These are phyloP conservation scores for Dendryphion nanum DNA, from an alignment of 2,329 filamentous ascomycete species.

Conservation along the genomic window DNA sequence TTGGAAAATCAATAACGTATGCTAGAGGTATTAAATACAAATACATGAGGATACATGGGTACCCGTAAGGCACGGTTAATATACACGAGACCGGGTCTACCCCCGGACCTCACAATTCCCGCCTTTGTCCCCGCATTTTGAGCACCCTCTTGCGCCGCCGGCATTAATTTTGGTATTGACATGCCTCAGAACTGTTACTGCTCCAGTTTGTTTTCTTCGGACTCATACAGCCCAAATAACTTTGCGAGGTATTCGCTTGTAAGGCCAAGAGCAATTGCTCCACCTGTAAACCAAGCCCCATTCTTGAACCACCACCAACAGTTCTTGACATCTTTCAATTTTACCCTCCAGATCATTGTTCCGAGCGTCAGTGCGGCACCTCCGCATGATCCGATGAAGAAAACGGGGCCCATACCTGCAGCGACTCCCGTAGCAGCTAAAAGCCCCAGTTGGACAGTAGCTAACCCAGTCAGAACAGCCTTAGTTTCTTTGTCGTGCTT, in stretches of 20 bases:
- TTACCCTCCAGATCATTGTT: conserved; percentile 60
- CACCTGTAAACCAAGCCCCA: conserved; percentile 61
- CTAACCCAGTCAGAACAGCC: conserved; percentile 68
- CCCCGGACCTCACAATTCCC: too few species aligned
- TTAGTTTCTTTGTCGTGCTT: conserved; percentile 78
- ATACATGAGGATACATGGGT: conserved; percentile 7
- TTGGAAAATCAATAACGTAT: too few species aligned
- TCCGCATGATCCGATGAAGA: conserved; percentile 59
- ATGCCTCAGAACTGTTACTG: too few species aligned
- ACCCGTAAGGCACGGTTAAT: conserved; percentile 10
- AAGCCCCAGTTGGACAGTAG: conserved; percentile 65
- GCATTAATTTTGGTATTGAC: too few species aligned
- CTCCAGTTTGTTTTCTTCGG: conserved; percentile 11
- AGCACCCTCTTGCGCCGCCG: too few species aligned
- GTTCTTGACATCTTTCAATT: conserved; percentile 55
- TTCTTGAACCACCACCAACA: conserved; percentile 67
- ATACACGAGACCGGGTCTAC: conserved; percentile 8
- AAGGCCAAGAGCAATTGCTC: conserved; percentile 56
- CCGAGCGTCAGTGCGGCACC: conserved; percentile 55
- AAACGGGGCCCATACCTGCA: conserved; percentile 58
- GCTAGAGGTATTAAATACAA: too few species aligned
- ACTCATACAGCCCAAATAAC: conserved; percentile 22
- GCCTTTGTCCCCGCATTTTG: too few species aligned
- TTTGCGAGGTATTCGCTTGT: conserved; percentile 52
- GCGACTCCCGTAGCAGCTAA: conserved; percentile 68